Evolutionary conservation across 352 stramenopile genomes (phyloP).

Genomic region (Pythium brassicae): DNA sequence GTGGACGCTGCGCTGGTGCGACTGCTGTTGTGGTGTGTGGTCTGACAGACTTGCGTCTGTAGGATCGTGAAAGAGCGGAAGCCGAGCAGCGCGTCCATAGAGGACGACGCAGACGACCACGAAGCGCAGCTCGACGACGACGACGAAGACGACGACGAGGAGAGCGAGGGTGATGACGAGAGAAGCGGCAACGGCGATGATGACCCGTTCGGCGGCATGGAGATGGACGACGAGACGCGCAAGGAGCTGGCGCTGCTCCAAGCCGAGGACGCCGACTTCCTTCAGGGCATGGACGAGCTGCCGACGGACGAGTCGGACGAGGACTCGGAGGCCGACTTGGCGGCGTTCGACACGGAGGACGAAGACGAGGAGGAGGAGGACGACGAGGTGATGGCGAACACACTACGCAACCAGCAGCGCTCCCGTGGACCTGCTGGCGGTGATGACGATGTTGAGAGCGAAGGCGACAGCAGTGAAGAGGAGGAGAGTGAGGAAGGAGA

Average conservation of each 20-base stretch:
- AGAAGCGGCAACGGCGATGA: constrained; percentile 13
- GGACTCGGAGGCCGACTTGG: constrained; percentile 61
- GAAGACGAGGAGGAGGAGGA: constrained; percentile 38
- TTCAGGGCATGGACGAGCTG: constrained; percentile 80
- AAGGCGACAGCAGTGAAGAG: constrained; percentile 12
- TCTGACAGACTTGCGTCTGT: neutral
- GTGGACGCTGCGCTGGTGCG: neutral
- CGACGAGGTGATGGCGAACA: constrained; percentile 50
- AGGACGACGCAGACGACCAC: constrained; percentile 27
- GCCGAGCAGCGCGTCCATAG: constrained; percentile 4
- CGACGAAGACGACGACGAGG: constrained; percentile 19
- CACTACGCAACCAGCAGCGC: constrained; percentile 43
- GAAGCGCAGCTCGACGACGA: constrained; percentile 19
- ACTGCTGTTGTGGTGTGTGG: neutral
- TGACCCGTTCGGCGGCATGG: constrained; percentile 32
- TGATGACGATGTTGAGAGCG: constrained; percentile 14
- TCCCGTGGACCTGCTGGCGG: neutral
- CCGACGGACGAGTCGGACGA: constrained; percentile 79
- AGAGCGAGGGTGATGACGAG: constrained; percentile 21
- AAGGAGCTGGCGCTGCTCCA: constrained; percentile 71
- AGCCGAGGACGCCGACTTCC: constrained; percentile 78
- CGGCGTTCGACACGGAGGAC: constrained; percentile 62
- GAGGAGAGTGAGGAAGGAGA: constrained; percentile 13
- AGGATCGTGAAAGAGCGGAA: constrained; percentile 64
- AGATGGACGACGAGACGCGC: constrained; percentile 81